Conservation (phyloP, 2,329 filamentous ascomycete genomes). For the Microdochium paspali region DNA sequence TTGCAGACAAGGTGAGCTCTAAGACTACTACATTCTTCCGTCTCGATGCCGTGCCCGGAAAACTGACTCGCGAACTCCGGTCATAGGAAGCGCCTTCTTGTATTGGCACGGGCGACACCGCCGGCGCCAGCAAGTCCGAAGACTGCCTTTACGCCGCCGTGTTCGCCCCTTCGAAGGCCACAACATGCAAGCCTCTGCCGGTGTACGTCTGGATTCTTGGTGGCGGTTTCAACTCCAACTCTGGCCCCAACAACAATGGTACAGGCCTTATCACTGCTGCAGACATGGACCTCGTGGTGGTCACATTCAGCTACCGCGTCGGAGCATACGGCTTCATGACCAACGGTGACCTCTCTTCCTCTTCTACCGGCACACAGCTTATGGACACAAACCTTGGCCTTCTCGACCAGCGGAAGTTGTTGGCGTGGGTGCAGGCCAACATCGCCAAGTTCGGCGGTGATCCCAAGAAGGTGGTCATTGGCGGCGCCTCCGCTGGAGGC, state of each 20-base stretch:
- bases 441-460: conserved; percentile 62
- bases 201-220: conserved; percentile 54
- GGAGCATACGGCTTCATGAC: conserved; percentile 65
- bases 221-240: conserved; percentile 46
- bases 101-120: conserved; percentile 10
- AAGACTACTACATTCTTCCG: neutral
- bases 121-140: conserved; percentile 26
- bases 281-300: conserved; percentile 53
- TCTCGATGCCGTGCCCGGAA: neutral
- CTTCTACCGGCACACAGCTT: conserved; percentile 4
- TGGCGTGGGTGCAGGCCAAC: conserved; percentile 61
- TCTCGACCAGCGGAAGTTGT: conserved; percentile 57
- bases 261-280: conserved; percentile 50
- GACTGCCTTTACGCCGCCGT: conserved; percentile 64
- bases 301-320: conserved; percentile 69
- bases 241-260: conserved; percentile 46
- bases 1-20: conserved; percentile 41
- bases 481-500: conserved; percentile 60
- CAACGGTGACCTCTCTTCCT: conserved; percentile 41
- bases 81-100: conserved; percentile 16
- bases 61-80: neutral
- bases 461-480: conserved; percentile 56
- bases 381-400: conserved; percentile 60
- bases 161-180: conserved; percentile 47
- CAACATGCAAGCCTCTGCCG: conserved; percentile 41